Evolutionary conservation across 768 basidiomycete genomes (phyloP), one percentile per base, ranked within the genome.

Genomic region (Leccinum uliginosum): DNA sequence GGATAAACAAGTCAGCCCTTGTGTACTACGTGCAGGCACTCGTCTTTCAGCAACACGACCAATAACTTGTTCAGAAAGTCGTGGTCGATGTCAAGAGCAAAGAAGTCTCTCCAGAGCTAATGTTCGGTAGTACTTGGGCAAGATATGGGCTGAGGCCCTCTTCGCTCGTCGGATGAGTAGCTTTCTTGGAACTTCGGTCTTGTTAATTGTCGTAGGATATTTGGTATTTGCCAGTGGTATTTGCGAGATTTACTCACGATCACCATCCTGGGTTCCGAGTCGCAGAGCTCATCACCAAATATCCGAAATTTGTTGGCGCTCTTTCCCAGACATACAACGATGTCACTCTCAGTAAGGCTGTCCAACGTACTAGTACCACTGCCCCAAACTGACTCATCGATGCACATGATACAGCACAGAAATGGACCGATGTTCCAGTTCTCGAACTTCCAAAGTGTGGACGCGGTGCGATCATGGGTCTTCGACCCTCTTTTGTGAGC

Each of bases 261-360:
- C 29, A 11, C 15, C 78, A 81, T 61, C 62, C 73, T n/a, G n/a
- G n/a, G n/a, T n/a, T n/a, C 45, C 73, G 65, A 4, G 75, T 89
- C 26, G 71, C 80, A 10, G 69, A 72, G 4, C 64, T 83, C 40
- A 59, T 86, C 24, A 58, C 63, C 11, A 87, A 84, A 67, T 91
- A 91, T 63, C 89, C 89, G 35, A 75, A 68, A 23, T 71, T 78
- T 15, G 83, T 83, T 3, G 79, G 84, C 11, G 75, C 80, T 23
- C 70, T 91, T 8, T 88, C 90, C 66, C 89, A 91, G 68, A 78
- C 84, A 1, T 90, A 86, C 73, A 91, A 91, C 66, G 89, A 91
- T 57, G 71, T 91, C 29, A 68, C 80, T 6, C 80, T 83, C 21
- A 81, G 89, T 87, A 51, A 54, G 72, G 7, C 32, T 26, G 47